A percentile compares a stretch with the other conserved stretches of the same genome.
phyloP scores from a whole-genome alignment of 2,329 filamentous ascomycete genomes.

The Penicillium verrucosum region DNA sequence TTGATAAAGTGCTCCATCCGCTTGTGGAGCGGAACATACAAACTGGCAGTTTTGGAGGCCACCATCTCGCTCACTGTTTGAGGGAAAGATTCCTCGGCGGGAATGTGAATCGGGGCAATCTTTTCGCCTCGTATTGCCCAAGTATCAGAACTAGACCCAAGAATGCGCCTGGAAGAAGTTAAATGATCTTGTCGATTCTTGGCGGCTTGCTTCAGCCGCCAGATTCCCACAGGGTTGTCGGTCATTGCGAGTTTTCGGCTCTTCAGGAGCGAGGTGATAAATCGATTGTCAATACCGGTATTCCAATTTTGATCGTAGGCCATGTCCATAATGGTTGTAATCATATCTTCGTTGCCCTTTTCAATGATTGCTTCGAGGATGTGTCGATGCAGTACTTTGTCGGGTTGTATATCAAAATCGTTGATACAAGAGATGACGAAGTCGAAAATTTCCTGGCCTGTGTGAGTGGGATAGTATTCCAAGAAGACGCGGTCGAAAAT shows the following conservation, averaged over 20 bases:
- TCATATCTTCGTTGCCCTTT: slow-evolving; percentile 34
- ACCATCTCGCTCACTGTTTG: slow-evolving; percentile 29
- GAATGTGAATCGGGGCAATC: slow-evolving; percentile 15
- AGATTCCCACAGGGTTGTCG: slow-evolving; percentile 36
- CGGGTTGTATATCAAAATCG: slow-evolving; percentile 36
- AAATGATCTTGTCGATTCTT: slow-evolving; percentile 32
- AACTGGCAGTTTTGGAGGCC: slow-evolving; percentile 28
- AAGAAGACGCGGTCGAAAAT: slow-evolving; percentile 42
- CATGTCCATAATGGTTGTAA: slow-evolving; percentile 32
- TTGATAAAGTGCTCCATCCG: slow-evolving; percentile 41
- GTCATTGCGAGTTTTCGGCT: slow-evolving; percentile 35
- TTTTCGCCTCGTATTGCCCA: slow-evolving; percentile 12
- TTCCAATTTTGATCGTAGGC: slow-evolving; percentile 34
- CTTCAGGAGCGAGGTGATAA: slow-evolving; percentile 34
- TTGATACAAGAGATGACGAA: slow-evolving; percentile 38
- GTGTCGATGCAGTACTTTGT: slow-evolving; percentile 40
- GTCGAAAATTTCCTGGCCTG: slow-evolving; percentile 32
- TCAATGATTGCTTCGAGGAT: slow-evolving; percentile 42
- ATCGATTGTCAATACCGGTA: slow-evolving; percentile 28
- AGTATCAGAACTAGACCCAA: slow-evolving; percentile 28
- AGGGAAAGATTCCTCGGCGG: slow-evolving; percentile 23
- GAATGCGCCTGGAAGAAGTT: slow-evolving; percentile 34
- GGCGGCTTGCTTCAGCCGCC: slow-evolving; percentile 42
- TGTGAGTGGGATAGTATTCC: slow-evolving; percentile 40
- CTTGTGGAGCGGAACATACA: slow-evolving; percentile 35